Evolutionary conservation across 1,284 basidiomycete species (phyloP), one percentile per base, ranked within the genome.

Genomic region (Ganoderma meredithae): DNA sequence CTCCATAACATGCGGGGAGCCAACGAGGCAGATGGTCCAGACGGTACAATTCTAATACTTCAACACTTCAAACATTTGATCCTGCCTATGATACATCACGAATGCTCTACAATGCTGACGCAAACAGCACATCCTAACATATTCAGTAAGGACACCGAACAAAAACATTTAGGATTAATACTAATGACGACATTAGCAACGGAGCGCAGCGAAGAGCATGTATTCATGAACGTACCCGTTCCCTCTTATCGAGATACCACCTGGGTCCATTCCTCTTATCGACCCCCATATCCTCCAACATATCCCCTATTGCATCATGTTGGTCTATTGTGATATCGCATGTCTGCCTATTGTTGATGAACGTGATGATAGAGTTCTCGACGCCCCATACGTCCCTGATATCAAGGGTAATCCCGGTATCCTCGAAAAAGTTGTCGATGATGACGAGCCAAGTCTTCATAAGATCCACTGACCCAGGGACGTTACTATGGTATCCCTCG

Each of bases 231-330:
- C 52, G 17, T 17, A 55, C 52, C 27, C 15, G 52, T 27, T 31
- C 52, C 52, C 52, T 55, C 15, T 17, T 55, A 31, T 55, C 52
- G 27, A 55, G 52, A 15, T 55, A 55, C 27, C 52, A 55, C 52
- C 31, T 55, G 17, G 52, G 52, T 55, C 52, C 52, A 2, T 55
- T 27, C 13, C 31, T 15, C 52, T 55, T 55, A 1, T 55, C 13
- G 25, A 31, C 1, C 7, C 27, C 52, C 52, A 55, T 55, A 31
- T 55, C 52, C 52, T 55, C 52, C 15, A 55, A 17, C 8, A 55
- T 5, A 13, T 55, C 52, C 15, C 31, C 52, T 55, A 55, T 55
- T 8, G 52, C 52, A 9, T 31, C 13, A 15, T 33, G 52, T 19
- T 55, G 52, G 22, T 55, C 52, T 2, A 33, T 17, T 15, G 27